Conservation (phyloP, 2,329 filamentous ascomycete genomes). For the Phyllosticta ampelicida region DNA sequence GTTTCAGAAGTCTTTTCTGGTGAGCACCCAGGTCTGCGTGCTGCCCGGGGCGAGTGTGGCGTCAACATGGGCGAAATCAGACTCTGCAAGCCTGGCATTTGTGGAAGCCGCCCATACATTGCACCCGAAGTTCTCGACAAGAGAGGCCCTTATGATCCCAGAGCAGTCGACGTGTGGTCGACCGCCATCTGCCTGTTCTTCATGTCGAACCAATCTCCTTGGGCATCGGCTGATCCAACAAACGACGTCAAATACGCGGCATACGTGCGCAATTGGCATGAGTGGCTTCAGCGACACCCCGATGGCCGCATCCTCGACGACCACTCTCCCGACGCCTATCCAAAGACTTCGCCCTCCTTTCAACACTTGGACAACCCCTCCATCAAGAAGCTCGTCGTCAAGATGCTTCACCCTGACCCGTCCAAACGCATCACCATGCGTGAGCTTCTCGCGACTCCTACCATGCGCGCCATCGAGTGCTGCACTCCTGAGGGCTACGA, state of each 20-base stretch:
- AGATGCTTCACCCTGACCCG: conserved; percentile 76
- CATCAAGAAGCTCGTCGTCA: conserved; percentile 59
- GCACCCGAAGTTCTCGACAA: conserved; percentile 73
- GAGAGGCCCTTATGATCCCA: conserved; percentile 56
- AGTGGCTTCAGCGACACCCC: conserved; percentile 50
- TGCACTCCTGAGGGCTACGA: conserved; percentile 64
- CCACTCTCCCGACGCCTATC: conserved; percentile 42
- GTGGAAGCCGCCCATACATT: conserved; percentile 77
- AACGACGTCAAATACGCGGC: conserved; percentile 48
- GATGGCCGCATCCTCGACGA: conserved; percentile 43
- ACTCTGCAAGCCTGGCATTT: conserved; percentile 67
- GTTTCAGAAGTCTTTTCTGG: conserved; percentile 79
- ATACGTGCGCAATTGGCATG: conserved; percentile 57
- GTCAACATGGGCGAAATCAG: conserved; percentile 60
- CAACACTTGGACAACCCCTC: conserved; percentile 53
- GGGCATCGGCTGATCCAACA: conserved; percentile 53
- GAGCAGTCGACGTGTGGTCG: conserved; percentile 76
- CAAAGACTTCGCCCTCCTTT: conserved; percentile 56
- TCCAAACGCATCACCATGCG: conserved; percentile 57
- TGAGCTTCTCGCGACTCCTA: conserved; percentile 59
- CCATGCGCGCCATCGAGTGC: conserved; percentile 65
- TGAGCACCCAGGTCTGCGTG: conserved; percentile 65
- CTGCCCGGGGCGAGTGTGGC: conserved; percentile 62
- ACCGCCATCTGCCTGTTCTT: conserved; percentile 77
- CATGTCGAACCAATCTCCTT: conserved; percentile 66